phyloP scores from a whole-genome alignment of 2,329 filamentous ascomycete genomes.

The Pestalotiopsis sp. region DNA sequence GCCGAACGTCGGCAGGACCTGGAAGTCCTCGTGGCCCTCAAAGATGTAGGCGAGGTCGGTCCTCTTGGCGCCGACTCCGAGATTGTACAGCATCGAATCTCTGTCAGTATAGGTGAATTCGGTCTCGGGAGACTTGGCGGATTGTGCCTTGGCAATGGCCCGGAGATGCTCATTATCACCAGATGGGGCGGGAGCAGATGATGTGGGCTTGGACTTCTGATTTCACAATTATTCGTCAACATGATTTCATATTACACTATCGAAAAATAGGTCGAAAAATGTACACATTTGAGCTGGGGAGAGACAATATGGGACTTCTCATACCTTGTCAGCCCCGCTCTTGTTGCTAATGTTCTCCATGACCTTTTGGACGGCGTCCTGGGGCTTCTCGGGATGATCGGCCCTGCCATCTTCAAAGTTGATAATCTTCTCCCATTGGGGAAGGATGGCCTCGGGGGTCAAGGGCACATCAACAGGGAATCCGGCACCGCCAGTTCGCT shows the following conservation, averaged over 20 bases:
- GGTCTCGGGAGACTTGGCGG: conserved; percentile 57
- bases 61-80: conserved; percentile 89
- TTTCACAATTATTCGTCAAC: conserved; percentile 19
- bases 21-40: conserved; percentile 89
- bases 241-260: conserved; percentile 20
- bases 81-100: conserved; percentile 92
- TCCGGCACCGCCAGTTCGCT: conserved; percentile 82
- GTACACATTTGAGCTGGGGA: conserved; percentile 18
- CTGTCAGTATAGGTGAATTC: conserved; percentile 82
- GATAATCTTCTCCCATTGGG: conserved; percentile 75
- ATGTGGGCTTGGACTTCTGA: conserved; percentile 12
- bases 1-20: conserved; percentile 91
- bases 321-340: conserved; percentile 60
- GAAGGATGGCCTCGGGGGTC: conserved; percentile 80
- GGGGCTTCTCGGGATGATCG: conserved; percentile 79
- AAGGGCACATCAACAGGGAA: conserved; percentile 86
- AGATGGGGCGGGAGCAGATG: conserved; percentile 9
- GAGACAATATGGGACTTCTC: conserved; percentile 31
- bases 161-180: conserved; percentile 63
- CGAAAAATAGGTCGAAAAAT: conserved; percentile 13
- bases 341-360: conserved; percentile 84
- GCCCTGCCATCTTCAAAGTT: conserved; percentile 86
- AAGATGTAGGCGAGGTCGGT: conserved; percentile 86
- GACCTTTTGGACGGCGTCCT: conserved; percentile 74
- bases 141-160: conserved; percentile 74